Percentiles rank a stretch among this genome's conserved stretches.
phyloP scores from a whole-genome alignment of 148 eudicot genomes.

The Silene uniflora region DNA sequence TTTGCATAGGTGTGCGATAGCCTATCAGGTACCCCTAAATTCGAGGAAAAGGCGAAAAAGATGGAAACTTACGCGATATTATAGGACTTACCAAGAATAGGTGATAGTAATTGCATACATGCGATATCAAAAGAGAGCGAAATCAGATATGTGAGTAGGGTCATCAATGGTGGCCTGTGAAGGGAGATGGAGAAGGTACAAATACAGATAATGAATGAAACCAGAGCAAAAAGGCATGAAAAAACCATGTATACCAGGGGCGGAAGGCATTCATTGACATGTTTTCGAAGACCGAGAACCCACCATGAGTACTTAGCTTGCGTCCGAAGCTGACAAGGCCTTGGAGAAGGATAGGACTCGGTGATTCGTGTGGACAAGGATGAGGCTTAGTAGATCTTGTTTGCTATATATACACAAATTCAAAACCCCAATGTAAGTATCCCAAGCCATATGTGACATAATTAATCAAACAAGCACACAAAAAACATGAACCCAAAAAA shows the following conservation, averaged over 20 bases:
- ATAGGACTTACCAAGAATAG: too few relatives aligned
- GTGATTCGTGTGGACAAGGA: slow-evolving; percentile 47
- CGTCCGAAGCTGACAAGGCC: slow-evolving; percentile 79
- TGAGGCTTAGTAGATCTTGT: slow-evolving; percentile 61
- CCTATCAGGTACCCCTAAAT: too few relatives aligned
- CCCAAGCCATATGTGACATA: background rate
- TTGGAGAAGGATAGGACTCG: slow-evolving; percentile 73
- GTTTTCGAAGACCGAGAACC: slow-evolving; percentile 91
- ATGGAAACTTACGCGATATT: too few relatives aligned
- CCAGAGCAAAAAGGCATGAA: background rate
- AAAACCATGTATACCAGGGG: slow-evolving; percentile 44
- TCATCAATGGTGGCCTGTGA: too few relatives aligned
- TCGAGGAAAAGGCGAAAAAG: too few relatives aligned
- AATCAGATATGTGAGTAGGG: too few relatives aligned
- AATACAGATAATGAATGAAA: background rate
- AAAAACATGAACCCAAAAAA: slow-evolving; percentile 3
- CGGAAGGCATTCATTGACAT: slow-evolving; percentile 93
- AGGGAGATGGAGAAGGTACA: too few relatives aligned
- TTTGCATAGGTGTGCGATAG: too few relatives aligned
- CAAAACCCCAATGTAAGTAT: background rate
- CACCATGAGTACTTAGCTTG: slow-evolving; percentile 99
- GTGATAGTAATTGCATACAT: too few relatives aligned
- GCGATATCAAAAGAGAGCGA: too few relatives aligned
- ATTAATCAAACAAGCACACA: background rate
- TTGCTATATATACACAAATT: slow-evolving; percentile 53